These are phyloP conservation scores for Saposhnikovia divaricata DNA, from an alignment of 129 eudicot genomes.

Conservation along the genomic window DNA sequence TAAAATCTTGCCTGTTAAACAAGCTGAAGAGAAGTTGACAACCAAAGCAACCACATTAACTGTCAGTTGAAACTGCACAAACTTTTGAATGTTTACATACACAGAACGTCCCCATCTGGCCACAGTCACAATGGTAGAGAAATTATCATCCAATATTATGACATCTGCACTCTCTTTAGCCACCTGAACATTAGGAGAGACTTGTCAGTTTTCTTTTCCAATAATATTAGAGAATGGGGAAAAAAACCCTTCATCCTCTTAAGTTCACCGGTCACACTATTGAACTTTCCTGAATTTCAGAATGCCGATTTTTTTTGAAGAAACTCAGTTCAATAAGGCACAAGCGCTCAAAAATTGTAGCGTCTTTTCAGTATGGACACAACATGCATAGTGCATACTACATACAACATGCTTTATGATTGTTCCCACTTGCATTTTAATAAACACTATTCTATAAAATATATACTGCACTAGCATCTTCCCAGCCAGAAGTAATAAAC, in stretches of 20 bases:
- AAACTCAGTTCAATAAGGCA: neutral
- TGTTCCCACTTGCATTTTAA: neutral
- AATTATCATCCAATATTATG: conserved; percentile 89
- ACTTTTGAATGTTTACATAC: conserved; percentile 74
- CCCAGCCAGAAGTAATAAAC: neutral
- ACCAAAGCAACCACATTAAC: conserved; percentile 80
- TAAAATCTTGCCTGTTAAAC: conserved; percentile 56
- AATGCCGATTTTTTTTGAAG: neutral
- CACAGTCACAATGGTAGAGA: conserved; percentile 86
- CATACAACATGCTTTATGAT: neutral
- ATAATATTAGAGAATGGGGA: neutral
- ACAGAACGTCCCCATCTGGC: conserved; percentile 99
- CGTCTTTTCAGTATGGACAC: neutral
- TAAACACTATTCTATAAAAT: neutral
- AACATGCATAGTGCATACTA: neutral
- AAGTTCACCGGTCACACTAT: neutral
- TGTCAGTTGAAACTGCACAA: conserved; percentile 90
- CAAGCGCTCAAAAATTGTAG: neutral
- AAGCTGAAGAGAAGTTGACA: conserved; percentile 86
- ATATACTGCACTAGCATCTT: neutral
- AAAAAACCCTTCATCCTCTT: neutral
- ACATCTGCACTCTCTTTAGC: conserved; percentile 99
- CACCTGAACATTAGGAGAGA: conserved; percentile 39
- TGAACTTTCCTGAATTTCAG: neutral
- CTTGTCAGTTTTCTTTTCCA: neutral